Base-by-base conservation (phyloP, 2,329 filamentous ascomycete species). In the Penicillium hesseltinei region DNA sequence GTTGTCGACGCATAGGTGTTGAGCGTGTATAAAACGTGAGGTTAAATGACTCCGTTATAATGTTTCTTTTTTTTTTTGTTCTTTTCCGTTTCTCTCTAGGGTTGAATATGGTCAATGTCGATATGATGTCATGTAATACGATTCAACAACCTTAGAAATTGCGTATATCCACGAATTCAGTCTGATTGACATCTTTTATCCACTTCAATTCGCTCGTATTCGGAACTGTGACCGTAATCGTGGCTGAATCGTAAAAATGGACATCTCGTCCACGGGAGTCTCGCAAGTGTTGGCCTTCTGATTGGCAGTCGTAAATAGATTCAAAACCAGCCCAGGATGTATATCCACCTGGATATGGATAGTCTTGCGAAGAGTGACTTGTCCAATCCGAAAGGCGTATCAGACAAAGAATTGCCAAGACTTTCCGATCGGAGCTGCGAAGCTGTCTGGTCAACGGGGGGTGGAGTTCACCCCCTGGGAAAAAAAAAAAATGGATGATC, bases 91-190 rank as follows among this genome's bases (percentile, higher is more conserved):
- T 43, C 46, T 50, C 27, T 25, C 21, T 36, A 25, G 17, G 10
- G 21, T 43, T 46, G 23, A 21, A 48, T 39, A 46, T 43, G n/a
- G 1, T 21, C 23, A 29, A 49, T 39, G 17, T 44, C 39, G 38
- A 33, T 21, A 54, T 51, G 51, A 58, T 54, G 29, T 31, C 35
- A 58, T 58, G 54, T 58, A 57, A 47, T 25, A 49, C 15, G 35
- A 46, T 51, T 57, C 45, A 31, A 54, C 29, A 42, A 11, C 29
- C 29, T 31, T 31, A 4, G 29, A 31, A 33, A 39, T n/a, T 38
- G 31, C 19, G 33, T 50, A 50, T 23, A 56, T 25, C 42, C 13
- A 43, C 13, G 15, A 39, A 27, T 19, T 25, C 13, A 44, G n/a
- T 33, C 46, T 51, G n/a, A 55, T 53, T 42, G 35, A 48, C n/a